phyloP scores from a whole-genome alignment of 164 flowering plant genomes.

The Saururus chinensis region DNA sequence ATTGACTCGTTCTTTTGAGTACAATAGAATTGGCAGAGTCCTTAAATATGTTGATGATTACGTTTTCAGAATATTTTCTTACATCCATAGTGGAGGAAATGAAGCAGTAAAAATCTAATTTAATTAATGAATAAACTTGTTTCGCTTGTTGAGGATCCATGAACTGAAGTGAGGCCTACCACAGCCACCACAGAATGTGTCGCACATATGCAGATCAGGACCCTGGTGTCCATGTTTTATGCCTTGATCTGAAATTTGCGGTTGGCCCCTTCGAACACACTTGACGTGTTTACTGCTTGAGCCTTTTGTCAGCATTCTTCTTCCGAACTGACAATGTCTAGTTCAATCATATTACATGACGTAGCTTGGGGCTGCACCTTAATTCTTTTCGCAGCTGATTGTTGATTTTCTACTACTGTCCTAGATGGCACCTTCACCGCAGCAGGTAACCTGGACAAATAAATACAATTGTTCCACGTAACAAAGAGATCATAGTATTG shows the following conservation, averaged over 20 bases:
- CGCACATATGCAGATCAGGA: neutral
- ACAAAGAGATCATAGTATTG: neutral
- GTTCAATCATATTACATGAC: constrained; percentile 54
- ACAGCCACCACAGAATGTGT: neutral
- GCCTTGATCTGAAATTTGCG: neutral
- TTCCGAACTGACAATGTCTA: constrained; percentile 68
- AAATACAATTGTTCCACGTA: neutral
- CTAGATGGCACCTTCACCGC: constrained; percentile 16
- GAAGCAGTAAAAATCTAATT: neutral
- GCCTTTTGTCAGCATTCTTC: constrained; percentile 22
- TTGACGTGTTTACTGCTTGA: neutral
- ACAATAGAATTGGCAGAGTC: too few species aligned
- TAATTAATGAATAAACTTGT: neutral
- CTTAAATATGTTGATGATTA: too few species aligned
- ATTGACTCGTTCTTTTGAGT: too few species aligned
- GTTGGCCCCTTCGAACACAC: neutral
- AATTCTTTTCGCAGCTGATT: constrained; percentile 34
- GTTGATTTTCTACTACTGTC: constrained; percentile 13
- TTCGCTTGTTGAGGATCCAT: too few species aligned
- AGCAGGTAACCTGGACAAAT: constrained; percentile 32
- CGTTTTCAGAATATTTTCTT: neutral
- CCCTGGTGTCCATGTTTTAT: neutral
- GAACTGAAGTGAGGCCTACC: neutral
- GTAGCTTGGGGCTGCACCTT: constrained; percentile 20
- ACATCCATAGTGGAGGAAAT: neutral